Evolutionary conservation across 768 basidiomycete species (phyloP), one percentile per base, ranked within the genome.

Genomic region (Boletus insuetus): DNA sequence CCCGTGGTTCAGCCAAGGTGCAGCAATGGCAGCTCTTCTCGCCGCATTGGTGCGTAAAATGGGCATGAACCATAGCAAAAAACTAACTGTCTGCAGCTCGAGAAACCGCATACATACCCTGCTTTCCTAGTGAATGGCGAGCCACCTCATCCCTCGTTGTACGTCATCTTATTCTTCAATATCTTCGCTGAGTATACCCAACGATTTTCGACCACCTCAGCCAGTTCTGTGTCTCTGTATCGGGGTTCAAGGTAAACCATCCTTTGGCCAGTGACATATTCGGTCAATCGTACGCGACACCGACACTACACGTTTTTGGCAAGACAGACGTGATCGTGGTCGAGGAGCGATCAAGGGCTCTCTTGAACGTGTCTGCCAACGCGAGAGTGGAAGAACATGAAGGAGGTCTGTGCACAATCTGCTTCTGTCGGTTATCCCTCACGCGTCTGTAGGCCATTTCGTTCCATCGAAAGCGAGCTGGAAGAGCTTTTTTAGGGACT

Each of bases 241-340:
- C 87, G 11, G 91, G 91, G 1, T 93, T 91, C 74, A 77, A 77
- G 54, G 73, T 78, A 67, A 60, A 61, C 0, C 66, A 76, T 63
- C 75, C 82, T 24, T 66, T 85, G 38, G 73, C 79, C 31, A 75
- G 76, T 24, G 60, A 74, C 7, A 71, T 89, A 47, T 84, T 84
- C 60, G 70, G 74, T 5, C 65, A 75, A 10, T 76, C 75, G 20
- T 86, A 82, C 63, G 69, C 76, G 20, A 94, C 92, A 10, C 88
- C 83, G 4, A 91, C 89, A 0, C 71, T 95, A 20, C 91, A 93
- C 65, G 76, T 94, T 16, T 69, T 91, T 9, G 92, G 92, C n/a
- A 78, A 73, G 60, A 89, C 76, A 38, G 92, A 94, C 59, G 79
- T 89, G 12, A 79, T 95, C 22, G 87, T 94, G 12, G 67, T 79